phyloP scores from a whole-genome alignment of 2,329 filamentous ascomycete genomes.

The Aschersonia sp. region DNA sequence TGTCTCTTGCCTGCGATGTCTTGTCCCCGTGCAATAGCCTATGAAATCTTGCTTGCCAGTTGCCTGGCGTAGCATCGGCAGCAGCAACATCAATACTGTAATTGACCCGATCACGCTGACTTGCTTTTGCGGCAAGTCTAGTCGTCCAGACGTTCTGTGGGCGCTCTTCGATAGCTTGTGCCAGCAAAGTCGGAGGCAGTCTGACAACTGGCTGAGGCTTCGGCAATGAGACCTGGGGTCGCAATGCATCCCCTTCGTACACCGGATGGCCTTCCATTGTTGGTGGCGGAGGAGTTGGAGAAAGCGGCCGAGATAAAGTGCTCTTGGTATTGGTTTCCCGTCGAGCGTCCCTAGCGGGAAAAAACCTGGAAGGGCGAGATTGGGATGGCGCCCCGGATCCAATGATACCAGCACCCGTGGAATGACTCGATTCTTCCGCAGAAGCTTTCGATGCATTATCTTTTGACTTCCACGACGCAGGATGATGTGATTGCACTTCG shows the following conservation, averaged over 20 bases:
- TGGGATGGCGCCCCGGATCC: slow-evolving; percentile 23
- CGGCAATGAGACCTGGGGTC: slow-evolving; percentile 57
- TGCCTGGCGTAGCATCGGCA: slow-evolving; percentile 18
- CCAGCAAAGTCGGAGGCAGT: slow-evolving; percentile 45
- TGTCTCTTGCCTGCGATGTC: slow-evolving; percentile 39
- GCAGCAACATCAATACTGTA: slow-evolving; percentile 5
- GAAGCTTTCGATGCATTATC: slow-evolving; percentile 10
- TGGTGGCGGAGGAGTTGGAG: slow-evolving; percentile 59
- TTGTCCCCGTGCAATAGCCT: slow-evolving; percentile 58
- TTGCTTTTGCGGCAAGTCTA: slow-evolving; percentile 17
- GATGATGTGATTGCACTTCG: slow-evolving; percentile 14
- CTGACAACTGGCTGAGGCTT: slow-evolving; percentile 63
- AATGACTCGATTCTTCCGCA: slow-evolving; percentile 9
- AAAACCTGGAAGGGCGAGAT: slow-evolving; percentile 44
- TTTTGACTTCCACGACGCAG: slow-evolving; percentile 16
- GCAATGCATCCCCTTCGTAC: slow-evolving; percentile 49
- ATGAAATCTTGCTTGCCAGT: slow-evolving; percentile 79
- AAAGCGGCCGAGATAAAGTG: slow-evolving; percentile 31
- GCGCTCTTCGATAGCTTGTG: slow-evolving; percentile 11
- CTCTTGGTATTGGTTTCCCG: slow-evolving; percentile 19
- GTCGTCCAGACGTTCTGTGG: slow-evolving; percentile 20
- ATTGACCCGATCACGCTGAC: slow-evolving; percentile 9
- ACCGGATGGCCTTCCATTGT: slow-evolving; percentile 57
- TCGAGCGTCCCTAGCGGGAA: slow-evolving; percentile 38
- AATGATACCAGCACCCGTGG: slow-evolving; percentile 14